Conservation (phyloP, 2,329 filamentous ascomycete genomes). For the Monascus ruber region DNA sequence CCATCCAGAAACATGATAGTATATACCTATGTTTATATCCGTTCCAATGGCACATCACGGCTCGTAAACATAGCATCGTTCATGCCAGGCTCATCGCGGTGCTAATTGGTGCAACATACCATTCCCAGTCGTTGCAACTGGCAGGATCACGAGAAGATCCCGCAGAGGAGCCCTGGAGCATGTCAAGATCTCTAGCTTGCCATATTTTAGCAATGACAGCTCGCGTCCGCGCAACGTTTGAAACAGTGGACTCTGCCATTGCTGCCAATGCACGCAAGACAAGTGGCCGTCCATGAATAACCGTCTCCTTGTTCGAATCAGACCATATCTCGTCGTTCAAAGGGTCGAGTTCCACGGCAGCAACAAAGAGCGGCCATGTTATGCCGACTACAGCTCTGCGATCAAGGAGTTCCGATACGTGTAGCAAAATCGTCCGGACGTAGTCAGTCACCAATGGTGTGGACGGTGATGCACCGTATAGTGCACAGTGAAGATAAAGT, state of each 20-base stretch:
- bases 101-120: slow-evolving; percentile 32
- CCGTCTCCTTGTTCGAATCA: slow-evolving; percentile 7
- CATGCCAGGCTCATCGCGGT: slow-evolving; percentile 32
- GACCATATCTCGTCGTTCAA: slow-evolving; percentile 26
- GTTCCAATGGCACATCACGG: background rate
- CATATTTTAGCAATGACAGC: slow-evolving; percentile 39
- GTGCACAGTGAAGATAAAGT: slow-evolving; percentile 36
- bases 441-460: slow-evolving; percentile 23
- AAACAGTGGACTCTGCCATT: slow-evolving; percentile 31
- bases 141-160: slow-evolving; percentile 5
- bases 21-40: too few relatives aligned
- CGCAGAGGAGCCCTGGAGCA: slow-evolving; percentile 12
- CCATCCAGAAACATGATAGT: too few relatives aligned
- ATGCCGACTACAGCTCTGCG: slow-evolving; percentile 23
- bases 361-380: slow-evolving; percentile 35
- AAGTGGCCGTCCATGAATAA: slow-evolving; percentile 25
- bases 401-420: slow-evolving; percentile 23
- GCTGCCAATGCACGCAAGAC: slow-evolving; percentile 30
- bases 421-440: slow-evolving; percentile 25
- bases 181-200: slow-evolving; percentile 32
- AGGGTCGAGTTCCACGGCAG: slow-evolving; percentile 32
- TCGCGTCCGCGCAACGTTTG: slow-evolving; percentile 34
- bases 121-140: slow-evolving; percentile 31
- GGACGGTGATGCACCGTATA: slow-evolving; percentile 32
- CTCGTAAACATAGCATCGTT: background rate